These are phyloP conservation scores for Leccinum pachyderme DNA, from an alignment of 1,284 basidiomycete genomes.

Conservation along the genomic window DNA sequence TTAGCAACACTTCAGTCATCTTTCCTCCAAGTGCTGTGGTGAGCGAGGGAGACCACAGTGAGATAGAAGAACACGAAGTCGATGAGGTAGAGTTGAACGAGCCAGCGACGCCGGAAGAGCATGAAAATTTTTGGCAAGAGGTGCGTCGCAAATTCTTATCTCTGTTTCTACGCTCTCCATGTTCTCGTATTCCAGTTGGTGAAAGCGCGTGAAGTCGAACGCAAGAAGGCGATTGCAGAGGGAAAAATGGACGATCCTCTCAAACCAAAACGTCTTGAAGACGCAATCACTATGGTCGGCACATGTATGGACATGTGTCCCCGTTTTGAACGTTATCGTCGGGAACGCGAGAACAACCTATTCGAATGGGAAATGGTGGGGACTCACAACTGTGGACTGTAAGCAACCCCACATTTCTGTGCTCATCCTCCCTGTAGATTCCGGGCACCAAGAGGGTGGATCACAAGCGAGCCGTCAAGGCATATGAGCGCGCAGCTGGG, in stretches of 20 bases:
- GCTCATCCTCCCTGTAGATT: constrained; percentile 49
- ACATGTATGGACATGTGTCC: constrained; percentile 95
- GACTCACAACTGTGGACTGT: constrained; percentile 5
- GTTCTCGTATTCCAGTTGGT: constrained; percentile 47
- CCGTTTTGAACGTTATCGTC: constrained; percentile 86
- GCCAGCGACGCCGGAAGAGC: constrained; percentile 54
- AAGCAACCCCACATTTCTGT: constrained; percentile 26
- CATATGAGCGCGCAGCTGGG: constrained; percentile 93
- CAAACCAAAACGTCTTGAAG: constrained; percentile 75
- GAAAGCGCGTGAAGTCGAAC: constrained; percentile 72
- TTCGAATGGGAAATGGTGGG: constrained; percentile 85
- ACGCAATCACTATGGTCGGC: constrained; percentile 88
- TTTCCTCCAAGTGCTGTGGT: constrained; percentile 26
- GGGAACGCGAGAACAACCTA: constrained; percentile 88
- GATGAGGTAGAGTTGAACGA: constrained; percentile 36
- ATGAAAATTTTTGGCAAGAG: constrained; percentile 66
- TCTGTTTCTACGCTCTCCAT: constrained; percentile 24
- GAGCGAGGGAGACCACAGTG: constrained; percentile 32
- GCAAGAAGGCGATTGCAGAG: constrained; percentile 74
- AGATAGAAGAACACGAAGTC: constrained; percentile 26
- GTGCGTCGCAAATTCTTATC: constrained; percentile 39
- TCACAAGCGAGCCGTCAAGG: constrained; percentile 87
- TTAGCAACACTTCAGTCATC: constrained; percentile 37
- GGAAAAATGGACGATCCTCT: constrained; percentile 87
- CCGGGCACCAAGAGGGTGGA: constrained; percentile 78